These are phyloP conservation scores for Ganoderma leucocontextum DNA, from an alignment of 1,284 basidiomycete genomes.

Conservation along the genomic window DNA sequence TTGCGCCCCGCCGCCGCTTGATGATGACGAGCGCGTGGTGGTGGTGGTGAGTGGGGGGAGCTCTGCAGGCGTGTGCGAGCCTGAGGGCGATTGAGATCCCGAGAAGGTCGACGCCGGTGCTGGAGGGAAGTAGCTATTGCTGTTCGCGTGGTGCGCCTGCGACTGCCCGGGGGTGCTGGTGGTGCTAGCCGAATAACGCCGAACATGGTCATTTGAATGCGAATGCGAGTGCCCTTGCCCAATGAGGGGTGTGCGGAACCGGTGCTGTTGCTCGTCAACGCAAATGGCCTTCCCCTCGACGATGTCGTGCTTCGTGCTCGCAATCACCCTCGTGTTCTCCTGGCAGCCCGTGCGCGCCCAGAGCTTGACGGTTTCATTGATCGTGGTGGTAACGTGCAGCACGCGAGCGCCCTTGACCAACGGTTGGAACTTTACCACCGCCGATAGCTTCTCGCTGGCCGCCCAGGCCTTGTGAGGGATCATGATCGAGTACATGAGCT, in stretches of 20 bases:
- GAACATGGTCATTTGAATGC: slow-evolving; percentile 21
- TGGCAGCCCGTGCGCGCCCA: slow-evolving; percentile 62
- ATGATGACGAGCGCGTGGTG: slow-evolving; percentile 39
- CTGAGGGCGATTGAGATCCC: slow-evolving; percentile 24
- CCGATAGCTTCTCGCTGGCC: slow-evolving; percentile 84
- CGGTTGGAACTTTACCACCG: slow-evolving; percentile 88
- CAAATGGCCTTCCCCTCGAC: slow-evolving; percentile 66
- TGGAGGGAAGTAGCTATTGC: slow-evolving; percentile 30
- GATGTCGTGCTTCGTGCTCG: slow-evolving; percentile 77
- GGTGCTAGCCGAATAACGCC: slow-evolving; percentile 27
- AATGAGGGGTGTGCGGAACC: slow-evolving; percentile 41
- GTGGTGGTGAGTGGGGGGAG: slow-evolving; percentile 41
- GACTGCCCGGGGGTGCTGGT: slow-evolving; percentile 25
- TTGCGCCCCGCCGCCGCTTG: slow-evolving; percentile 27
- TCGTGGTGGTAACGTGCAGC: slow-evolving; percentile 67
- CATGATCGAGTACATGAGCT: slow-evolving; percentile 91
- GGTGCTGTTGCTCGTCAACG: slow-evolving; percentile 48
- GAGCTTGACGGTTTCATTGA: slow-evolving; percentile 82
- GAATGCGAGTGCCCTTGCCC: slow-evolving; percentile 9
- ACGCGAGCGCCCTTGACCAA: slow-evolving; percentile 86
- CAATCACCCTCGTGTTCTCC: slow-evolving; percentile 70
- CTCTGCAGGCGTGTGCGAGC: slow-evolving; percentile 34
- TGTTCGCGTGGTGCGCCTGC: slow-evolving; percentile 20
- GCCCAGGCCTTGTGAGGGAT: slow-evolving; percentile 92
- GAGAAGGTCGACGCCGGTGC: slow-evolving; percentile 26